Evolutionary conservation across 2,329 filamentous ascomycete genomes (phyloP).

Genomic region (Trichoderma breve): DNA sequence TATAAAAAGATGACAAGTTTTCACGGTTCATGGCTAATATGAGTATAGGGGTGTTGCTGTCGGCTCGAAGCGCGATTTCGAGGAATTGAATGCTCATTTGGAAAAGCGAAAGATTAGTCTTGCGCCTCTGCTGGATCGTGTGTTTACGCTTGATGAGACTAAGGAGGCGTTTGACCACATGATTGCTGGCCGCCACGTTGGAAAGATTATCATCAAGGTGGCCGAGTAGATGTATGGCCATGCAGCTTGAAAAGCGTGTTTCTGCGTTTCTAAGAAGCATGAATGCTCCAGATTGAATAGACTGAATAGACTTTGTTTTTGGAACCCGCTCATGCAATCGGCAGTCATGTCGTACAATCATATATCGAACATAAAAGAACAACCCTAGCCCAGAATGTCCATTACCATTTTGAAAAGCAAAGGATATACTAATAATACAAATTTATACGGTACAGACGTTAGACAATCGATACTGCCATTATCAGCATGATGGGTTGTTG

Average conservation of each 20-base stretch:
- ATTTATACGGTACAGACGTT: not conserved
- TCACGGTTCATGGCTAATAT: not conserved
- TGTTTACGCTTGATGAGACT: not conserved
- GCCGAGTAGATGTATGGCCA: not conserved
- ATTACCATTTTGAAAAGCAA: not conserved
- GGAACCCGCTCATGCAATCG: not conserved
- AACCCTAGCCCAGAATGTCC: not conserved
- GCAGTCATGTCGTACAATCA: not conserved
- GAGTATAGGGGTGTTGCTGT: not conserved
- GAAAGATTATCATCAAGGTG: conserved; percentile 5
- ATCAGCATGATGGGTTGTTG: not conserved
- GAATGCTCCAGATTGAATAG: not conserved
- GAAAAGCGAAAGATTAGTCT: not conserved
- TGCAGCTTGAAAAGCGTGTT: not conserved
- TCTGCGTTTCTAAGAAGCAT: not conserved
- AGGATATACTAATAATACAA: not conserved
- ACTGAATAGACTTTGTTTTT: not conserved
- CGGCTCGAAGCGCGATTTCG: not conserved
- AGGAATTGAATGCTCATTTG: not conserved
- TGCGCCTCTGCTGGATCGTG: not conserved
- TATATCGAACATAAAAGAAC: too few species aligned
- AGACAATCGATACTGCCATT: not conserved
- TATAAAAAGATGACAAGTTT: not conserved
- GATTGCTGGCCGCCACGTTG: not conserved
- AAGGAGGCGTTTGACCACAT: not conserved